Evolutionary conservation across 1,284 basidiomycete species (phyloP).

Genomic region (Crucibulum cyathiforme): DNA sequence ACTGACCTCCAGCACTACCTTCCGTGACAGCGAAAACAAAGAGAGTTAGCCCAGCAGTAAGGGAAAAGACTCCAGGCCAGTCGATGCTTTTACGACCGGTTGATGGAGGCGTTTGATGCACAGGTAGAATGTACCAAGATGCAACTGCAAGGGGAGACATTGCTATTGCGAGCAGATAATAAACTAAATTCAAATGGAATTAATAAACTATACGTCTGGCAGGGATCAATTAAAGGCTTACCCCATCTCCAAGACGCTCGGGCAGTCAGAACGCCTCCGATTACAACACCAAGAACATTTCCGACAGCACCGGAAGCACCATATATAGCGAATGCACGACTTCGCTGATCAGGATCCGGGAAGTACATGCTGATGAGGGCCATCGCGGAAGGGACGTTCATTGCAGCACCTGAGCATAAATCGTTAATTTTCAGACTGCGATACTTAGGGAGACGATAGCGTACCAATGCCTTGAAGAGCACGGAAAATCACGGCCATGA

Average conservation of each 20-base stretch:
- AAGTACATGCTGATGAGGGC: no score
- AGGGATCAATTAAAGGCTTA: no score
- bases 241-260: no score
- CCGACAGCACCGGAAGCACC: no score
- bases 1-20: not conserved
- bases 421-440: not conserved
- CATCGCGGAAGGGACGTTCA: no score
- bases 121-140: no score
- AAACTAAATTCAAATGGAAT: no score
- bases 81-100: not conserved
- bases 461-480: slow-evolving; percentile 21
- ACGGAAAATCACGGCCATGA: slow-evolving; percentile 19
- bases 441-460: slow-evolving; percentile 14
- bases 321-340: not conserved
- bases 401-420: not conserved
- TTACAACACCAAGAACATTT: not conserved
- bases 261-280: not conserved
- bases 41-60: not conserved
- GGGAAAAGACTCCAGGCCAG: no score
- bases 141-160: not conserved
- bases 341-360: no score
- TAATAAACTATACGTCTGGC: no score
- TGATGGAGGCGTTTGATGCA: slow-evolving; percentile 2
- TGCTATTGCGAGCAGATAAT: not conserved
- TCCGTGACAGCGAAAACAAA: not conserved